Base-by-base conservation (phyloP, 225 moss, liverwort and hornwort genomes). In the Anthoceros angustus region DNA sequence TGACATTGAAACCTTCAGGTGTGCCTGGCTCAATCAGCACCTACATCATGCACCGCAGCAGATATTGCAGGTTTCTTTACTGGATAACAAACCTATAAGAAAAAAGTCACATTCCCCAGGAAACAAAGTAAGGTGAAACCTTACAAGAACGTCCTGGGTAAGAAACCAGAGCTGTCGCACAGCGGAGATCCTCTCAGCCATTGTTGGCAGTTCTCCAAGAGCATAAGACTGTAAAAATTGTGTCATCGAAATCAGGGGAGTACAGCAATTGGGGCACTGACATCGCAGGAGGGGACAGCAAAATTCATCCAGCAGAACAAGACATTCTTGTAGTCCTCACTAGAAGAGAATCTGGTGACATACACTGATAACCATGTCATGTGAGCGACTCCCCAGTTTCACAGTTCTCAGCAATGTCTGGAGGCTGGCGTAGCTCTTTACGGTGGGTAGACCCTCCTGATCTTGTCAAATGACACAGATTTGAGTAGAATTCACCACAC, bases 11-110 rank as follows among this genome's bases (percentile, higher is more conserved):
- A 25, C 95, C 92, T 76, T 86, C 80, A 7, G 95, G 92, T 32
- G 95, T 98, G 63, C 95, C 95, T 21, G 95, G 92, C 77, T 98
- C 95, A 64, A 98, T 81, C 55, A 98, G 73, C 25, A 86, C 86
- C 86, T 86, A 23, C n/a, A 24, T 24, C 24, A 24, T 41, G 25
- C 41, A 14, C 10, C 14, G n/a, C n/a, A 20, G 55, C 16, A 18
- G 6, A 55, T 7, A 20, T 18, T 18, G 16, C 55, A 0, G 6
- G 10, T 23, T 20, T 18, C 32, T 32, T 32, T 4, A 32, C 32
- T 32, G 32, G 32, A 32, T 1, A 32, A 32, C 32, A 32, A 32
- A 32, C 32, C 1, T 32, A 4, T 32, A 32, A 32, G 32, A 32
- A 32, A 32, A 32, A 32, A 32, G 32, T 32, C 32, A 4, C 32